phyloP scores from a whole-genome alignment of 371 early-diverging fungal species.

The Dichotomocladium elegans region DNA sequence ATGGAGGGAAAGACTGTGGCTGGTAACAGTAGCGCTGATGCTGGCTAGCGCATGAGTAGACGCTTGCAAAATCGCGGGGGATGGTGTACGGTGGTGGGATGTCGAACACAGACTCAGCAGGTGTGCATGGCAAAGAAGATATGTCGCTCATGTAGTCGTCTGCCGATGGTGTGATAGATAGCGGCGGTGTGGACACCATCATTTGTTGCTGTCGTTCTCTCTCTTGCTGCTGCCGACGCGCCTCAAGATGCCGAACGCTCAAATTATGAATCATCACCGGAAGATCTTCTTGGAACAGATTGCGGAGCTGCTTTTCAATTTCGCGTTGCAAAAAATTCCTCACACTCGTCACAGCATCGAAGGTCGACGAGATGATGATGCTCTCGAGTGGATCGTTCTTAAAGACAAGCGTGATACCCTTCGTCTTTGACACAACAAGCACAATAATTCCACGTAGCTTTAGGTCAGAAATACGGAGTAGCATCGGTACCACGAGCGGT shows the following conservation, averaged over 20 bases:
- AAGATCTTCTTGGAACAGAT: slow-evolving; percentile 89
- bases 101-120: neutral
- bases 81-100: neutral
- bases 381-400: slow-evolving; percentile 95
- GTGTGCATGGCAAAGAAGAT: neutral
- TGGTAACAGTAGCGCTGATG: neutral
- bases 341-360: slow-evolving; percentile 86
- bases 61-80: neutral
- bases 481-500: slow-evolving; percentile 95
- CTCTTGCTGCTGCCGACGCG: slow-evolving; percentile 15
- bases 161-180: neutral
- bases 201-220: slow-evolving; percentile 14
- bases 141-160: neutral
- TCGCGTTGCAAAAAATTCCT: slow-evolving; percentile 83
- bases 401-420: slow-evolving; percentile 93
- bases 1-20: neutral
- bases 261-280: slow-evolving; percentile 91
- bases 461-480: slow-evolving; percentile 84
- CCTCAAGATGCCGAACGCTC: slow-evolving; percentile 45
- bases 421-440: slow-evolving; percentile 85
- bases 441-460: slow-evolving; percentile 90
- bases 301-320: slow-evolving; percentile 87
- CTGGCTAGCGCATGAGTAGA: neutral
- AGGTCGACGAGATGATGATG: slow-evolving; percentile 90
- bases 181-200: neutral